Evolutionary conservation across 1,139 yeast genomes (phyloP).

Genomic region (Yamadazyma taylorii): DNA sequence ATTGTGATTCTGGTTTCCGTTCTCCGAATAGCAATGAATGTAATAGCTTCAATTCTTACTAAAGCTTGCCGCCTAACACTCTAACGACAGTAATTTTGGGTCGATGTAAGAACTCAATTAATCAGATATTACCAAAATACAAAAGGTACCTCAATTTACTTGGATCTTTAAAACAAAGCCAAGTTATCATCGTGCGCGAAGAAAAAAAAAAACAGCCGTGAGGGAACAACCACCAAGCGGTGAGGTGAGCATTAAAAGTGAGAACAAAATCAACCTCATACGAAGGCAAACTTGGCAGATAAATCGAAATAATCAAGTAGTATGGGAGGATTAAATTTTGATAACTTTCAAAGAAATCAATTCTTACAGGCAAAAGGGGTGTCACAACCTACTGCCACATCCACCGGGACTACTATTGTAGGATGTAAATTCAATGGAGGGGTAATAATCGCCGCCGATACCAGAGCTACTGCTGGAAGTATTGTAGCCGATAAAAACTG

Average conservation of each 20-base stretch:
- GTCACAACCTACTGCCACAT: constrained; percentile 82
- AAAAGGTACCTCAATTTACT: too few species aligned
- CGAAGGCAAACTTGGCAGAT: constrained; percentile 1
- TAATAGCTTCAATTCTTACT: too few species aligned
- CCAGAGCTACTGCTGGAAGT: constrained; percentile 94
- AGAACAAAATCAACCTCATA: neutral
- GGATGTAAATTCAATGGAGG: constrained; percentile 93
- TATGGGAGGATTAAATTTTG: constrained; percentile 92
- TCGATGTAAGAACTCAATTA: too few species aligned
- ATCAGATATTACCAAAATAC: too few species aligned
- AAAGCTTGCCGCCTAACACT: too few species aligned
- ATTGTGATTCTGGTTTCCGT: too few species aligned
- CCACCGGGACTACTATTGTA: constrained; percentile 98
- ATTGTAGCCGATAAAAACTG: constrained; percentile 98
- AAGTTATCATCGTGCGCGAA: neutral
- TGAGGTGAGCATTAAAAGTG: neutral
- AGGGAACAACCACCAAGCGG: too few species aligned
- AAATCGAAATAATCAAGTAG: neutral
- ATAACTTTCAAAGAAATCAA: constrained; percentile 86
- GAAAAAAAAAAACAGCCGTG: neutral
- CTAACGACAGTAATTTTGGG: too few species aligned
- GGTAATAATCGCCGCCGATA: constrained; percentile 97
- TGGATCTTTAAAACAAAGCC: too few species aligned
- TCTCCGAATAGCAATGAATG: too few species aligned
- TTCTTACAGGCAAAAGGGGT: constrained; percentile 70